phyloP scores from a whole-genome alignment of 257 asterid species.

The Capsicum rhomboideum region DNA sequence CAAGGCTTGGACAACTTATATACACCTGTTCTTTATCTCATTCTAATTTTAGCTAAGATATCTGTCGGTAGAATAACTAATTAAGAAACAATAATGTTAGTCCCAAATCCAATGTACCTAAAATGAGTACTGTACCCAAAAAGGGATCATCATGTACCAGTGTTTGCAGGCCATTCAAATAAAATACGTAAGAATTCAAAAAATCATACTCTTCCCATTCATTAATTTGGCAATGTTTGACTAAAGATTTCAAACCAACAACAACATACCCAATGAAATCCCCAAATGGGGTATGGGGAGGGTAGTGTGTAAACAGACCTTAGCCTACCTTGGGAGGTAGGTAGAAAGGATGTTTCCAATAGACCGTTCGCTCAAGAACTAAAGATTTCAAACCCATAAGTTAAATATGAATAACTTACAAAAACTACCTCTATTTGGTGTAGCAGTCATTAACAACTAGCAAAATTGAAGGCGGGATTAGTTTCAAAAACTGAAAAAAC shows the following conservation, averaged over 20 bases:
- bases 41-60: background rate
- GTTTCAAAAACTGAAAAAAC: background rate
- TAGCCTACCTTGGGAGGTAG: too few relatives aligned
- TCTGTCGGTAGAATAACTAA: background rate
- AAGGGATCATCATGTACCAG: background rate
- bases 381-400: background rate
- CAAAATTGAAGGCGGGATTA: background rate
- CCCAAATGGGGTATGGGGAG: too few relatives aligned
- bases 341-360: too few relatives aligned
- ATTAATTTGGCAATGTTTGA: background rate
- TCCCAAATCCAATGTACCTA: background rate
- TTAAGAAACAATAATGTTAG: background rate
- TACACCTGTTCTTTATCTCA: background rate
- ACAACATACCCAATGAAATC: too few relatives aligned
- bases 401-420: background rate
- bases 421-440: background rate
- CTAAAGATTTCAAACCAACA: background rate
- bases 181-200: background rate
- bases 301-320: too few relatives aligned
- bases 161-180: background rate
- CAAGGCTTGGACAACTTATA: background rate
- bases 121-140: background rate
- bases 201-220: background rate
- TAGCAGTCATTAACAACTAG: background rate
- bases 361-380: background rate